phyloP scores from a whole-genome alignment of 805 yeast species.

The Zygoascus biomembranicola region DNA sequence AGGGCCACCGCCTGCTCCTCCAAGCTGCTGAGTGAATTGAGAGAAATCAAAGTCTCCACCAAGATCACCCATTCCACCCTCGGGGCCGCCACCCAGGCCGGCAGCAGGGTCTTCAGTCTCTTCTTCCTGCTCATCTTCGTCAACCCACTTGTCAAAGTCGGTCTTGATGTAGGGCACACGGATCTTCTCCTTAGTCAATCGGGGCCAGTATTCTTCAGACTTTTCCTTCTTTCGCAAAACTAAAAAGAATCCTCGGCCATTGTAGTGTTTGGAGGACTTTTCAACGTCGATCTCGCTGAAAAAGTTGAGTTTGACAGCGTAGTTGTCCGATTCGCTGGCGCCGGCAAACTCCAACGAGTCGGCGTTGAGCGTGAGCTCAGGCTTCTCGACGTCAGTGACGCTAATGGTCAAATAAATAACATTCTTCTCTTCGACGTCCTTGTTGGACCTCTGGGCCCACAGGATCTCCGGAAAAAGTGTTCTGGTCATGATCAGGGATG shows the following conservation, averaged over 20 bases:
- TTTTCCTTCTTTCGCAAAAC: constrained; percentile 61
- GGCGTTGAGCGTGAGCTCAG: constrained; percentile 54
- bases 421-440: constrained; percentile 64
- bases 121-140: constrained; percentile 94
- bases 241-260: constrained; percentile 58
- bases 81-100: constrained; percentile 24
- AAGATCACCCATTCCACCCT: constrained; percentile 31
- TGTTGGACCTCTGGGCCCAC: constrained; percentile 96
- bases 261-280: constrained; percentile 46
- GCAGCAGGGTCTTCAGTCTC: constrained; percentile 33
- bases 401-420: constrained; percentile 64
- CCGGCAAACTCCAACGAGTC: constrained; percentile 47
- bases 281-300: constrained; percentile 66
- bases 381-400: constrained; percentile 59
- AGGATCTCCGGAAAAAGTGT: constrained; percentile 23
- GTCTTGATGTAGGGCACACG: constrained; percentile 79
- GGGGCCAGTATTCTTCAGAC: constrained; percentile 86
- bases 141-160: constrained; percentile 96
- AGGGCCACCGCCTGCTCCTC: constrained; percentile 20
- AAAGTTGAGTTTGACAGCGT: constrained; percentile 64
- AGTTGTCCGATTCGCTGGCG: constrained; percentile 40
- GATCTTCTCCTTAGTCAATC: constrained; percentile 79
- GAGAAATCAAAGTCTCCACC: constrained; percentile 32
- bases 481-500: not conserved
- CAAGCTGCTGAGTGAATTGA: constrained; percentile 29